A percentile compares a stretch with the other conserved stretches of the same genome.
phyloP scores from a whole-genome alignment of 441 rosid species.

The Erodium trifolium region DNA sequence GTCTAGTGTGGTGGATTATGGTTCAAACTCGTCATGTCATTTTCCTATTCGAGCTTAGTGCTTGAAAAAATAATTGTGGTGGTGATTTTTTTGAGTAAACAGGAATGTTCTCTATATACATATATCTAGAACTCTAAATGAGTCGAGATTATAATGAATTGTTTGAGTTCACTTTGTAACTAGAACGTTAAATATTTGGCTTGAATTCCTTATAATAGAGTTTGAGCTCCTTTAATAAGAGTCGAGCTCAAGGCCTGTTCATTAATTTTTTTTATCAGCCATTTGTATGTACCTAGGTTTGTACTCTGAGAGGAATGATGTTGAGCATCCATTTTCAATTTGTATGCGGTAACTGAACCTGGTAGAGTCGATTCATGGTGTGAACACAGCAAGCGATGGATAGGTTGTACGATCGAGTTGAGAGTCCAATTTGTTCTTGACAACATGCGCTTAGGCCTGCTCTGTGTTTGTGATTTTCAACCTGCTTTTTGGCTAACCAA shows the following conservation, averaged over 20 bases:
- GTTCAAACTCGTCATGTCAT: background rate
- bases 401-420: background rate
- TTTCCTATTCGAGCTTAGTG: constrained; percentile 1
- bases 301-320: background rate
- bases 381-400: background rate
- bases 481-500: no score
- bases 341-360: background rate
- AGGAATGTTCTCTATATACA: background rate
- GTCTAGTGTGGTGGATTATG: background rate
- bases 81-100: background rate
- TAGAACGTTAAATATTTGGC: no score
- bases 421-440: background rate
- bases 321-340: background rate
- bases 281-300: no score
- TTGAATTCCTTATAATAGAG: no score
- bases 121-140: background rate
- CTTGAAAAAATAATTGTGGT: background rate
- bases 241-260: no score
- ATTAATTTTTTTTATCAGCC: no score
- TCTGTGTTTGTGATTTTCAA: background rate
- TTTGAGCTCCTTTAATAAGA: no score
- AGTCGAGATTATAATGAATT: background rate
- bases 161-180: no score
- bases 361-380: background rate
- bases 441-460: background rate